Evolutionary conservation across 768 basidiomycete species (phyloP), one percentile per base, ranked within the genome.

Genomic region (Boletus barrowsii): DNA sequence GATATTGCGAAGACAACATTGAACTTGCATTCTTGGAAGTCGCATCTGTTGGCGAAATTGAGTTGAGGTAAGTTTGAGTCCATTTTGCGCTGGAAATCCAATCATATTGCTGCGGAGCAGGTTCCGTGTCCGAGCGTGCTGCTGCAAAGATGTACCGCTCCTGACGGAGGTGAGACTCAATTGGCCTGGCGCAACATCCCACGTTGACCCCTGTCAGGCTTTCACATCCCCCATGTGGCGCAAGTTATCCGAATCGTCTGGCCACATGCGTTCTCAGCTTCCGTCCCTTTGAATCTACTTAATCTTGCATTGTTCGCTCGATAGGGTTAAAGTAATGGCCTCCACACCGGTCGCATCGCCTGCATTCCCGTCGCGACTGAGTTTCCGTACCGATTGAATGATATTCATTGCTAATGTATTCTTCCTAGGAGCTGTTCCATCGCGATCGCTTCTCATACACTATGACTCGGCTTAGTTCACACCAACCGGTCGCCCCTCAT

Each of bases 221-320:
- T 2, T 61, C 56, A 56, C 49, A 40, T 48, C 35, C 13, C 20
- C 47, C 47, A 44, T 50, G 52, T 47, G 52, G 57, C 46, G 45
- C 50, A 53, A 42, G 42, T 36, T 44, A 30, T 59, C 55, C 49
- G 43, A 42, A 18, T 24, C 39, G 11, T 50, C 13, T 45, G 30
- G 17, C 29, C 29, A 29, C 29, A 26, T 14, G 47, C 29, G 11
- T 42, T 47, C 49, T 43, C 42, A 30, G 46, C 43, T 50, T 49
- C 56, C 37, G 36, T 29, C 37, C 32, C 55, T 51, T 61, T 60
- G 46, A 58, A 47, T 40, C 52, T 63, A 48, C 60, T 46, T 35
- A 39, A 66, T 68, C 20, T 49, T 26, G 58, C 61, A 58, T 63
- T 63, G 64, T 68, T 39, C 50, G 55, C 63, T 59, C 29, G 18